Base-by-base conservation (phyloP, 495 filamentous ascomycete genomes). In the Penicillium crystallinum region DNA sequence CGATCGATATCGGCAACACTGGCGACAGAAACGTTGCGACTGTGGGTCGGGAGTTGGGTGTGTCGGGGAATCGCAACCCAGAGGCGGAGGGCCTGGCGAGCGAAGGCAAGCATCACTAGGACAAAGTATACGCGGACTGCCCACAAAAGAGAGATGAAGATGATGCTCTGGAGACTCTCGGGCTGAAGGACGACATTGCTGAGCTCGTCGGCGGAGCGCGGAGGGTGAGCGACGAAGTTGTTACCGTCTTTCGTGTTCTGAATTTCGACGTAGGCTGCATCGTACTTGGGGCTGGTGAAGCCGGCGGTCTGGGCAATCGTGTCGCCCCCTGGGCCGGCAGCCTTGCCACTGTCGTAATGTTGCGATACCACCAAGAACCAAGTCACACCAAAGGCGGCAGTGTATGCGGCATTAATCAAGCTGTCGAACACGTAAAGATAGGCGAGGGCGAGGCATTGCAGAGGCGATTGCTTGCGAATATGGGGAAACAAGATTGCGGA, bases 401-500 rank as follows among this genome's bases (percentile, higher is more conserved):
- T 95, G 67, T 89, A 95, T 27, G 80, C 78, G 30, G 79, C 81
- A 68, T 91, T 95, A 59, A 91, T 78, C 30, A 87, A 33, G 21
- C 83, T 83, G 69, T 96, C 91, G 62, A 93, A 55, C n/a, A 86
- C 66, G 64, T 92, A 95, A 33, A 90, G 74, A 70, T 83, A 93
- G 34, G 86, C 83, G 52, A 90, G 81, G 8, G 78, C 77, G 21
- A 90, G 73, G 61, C 81, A 84, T 56, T 88, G 77, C 33, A 90
- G 71, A 4, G 88, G 85, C 6, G 74, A 78, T 55, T 84, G 82
- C 55, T 79, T 80, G 46, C 85, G 84, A 56, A 90, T 83, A 54
- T 88, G 81, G 4, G 86, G 84, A 49, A 84, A 77, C 33, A 92
- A 82, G 49, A 80, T 70, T 22, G 77, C 68, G 43, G 83, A 72